Base-by-base conservation (phyloP, 352 stramenopile genomes). In the Thraustochytrium sp. region DNA sequence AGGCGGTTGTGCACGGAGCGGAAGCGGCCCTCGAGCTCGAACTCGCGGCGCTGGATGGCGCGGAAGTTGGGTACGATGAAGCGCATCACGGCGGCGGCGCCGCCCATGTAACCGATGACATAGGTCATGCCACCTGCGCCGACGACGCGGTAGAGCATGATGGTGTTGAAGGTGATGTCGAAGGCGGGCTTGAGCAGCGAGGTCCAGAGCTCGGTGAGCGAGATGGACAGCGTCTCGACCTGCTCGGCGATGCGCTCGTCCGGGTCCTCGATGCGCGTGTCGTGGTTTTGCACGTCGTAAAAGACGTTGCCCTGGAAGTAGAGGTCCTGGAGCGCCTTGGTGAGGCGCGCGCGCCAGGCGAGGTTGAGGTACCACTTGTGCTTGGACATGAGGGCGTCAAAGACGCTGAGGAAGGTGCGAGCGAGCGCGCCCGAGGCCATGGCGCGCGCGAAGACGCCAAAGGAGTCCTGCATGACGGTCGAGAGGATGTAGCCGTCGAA, bases 261-360 rank as follows among this genome's bases (percentile, higher is more conserved):
- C 3, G 92, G 90, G 84, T 96, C 94, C 11, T 90, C 89, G 62
- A 96, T 92, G 59, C 92, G 91, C 74, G 91, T 92, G 86, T 95
- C 92, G 49, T 96, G 82, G 84, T 96, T 96, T 4, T 92, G 93
- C 54, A 96, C 91, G 64, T 94, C 94, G 89, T 96, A 96, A 87
- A 93, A 96, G 61, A 92, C 91, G 73, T 95, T 95, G 1, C 90
- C 90, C 80, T 92, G 90, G 75, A 96, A 86, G 85, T 96, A 96
- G 49, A 94, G 90, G 38, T 82, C 86, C 88, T 95, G 94, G 36
- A 96, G 82, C 75, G 94, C 87, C 68, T 84, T 87, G 2, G 92
- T 95, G 13, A 96, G 87, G 18, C 92, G 86, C 77, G 90, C 90
- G 21, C 92, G 91, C 75, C 75, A 84, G 23, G 53, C 75, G 16